A percentile compares a stretch with the other conserved stretches of the same genome.
These are phyloP conservation scores for Gentiana straminea DNA, from an alignment of 257 asterid genomes.

Conservation along the genomic window DNA sequence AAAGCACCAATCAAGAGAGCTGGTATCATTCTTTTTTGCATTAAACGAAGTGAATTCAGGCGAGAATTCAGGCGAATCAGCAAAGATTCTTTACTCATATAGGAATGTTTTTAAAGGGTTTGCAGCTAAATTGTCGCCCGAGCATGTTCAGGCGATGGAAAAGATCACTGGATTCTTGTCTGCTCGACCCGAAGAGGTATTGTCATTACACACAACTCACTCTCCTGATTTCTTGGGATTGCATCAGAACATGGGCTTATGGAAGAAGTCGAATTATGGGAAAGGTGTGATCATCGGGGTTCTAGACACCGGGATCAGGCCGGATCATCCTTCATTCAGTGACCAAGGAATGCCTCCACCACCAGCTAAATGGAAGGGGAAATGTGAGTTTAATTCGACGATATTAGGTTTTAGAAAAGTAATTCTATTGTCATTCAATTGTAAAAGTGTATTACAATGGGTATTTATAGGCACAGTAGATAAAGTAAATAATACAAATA, in stretches of 20 bases:
- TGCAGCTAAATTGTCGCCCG: slow-evolving; percentile 5
- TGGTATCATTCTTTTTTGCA: slow-evolving; percentile 9
- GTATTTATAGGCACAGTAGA: too few relatives aligned
- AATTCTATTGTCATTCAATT: too few relatives aligned
- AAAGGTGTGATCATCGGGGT: slow-evolving; percentile 43
- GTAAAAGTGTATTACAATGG: too few relatives aligned
- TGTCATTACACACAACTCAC: slow-evolving; percentile 5
- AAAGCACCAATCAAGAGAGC: background rate
- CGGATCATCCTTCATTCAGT: slow-evolving; percentile 2
- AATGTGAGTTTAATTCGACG: slow-evolving; percentile 6
- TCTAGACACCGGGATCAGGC: slow-evolving; percentile 24
- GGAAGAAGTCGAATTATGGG: slow-evolving; percentile 38
- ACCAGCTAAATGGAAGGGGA: slow-evolving; percentile 6
- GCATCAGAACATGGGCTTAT: slow-evolving; percentile 18
- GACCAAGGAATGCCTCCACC: slow-evolving; percentile 7
- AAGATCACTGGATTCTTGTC: background rate
- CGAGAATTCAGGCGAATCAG: slow-evolving; percentile 4
- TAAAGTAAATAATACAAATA: too few relatives aligned
- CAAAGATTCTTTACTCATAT: background rate
- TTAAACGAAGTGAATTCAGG: background rate
- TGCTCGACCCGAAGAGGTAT: background rate
- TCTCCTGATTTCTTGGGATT: slow-evolving; percentile 4
- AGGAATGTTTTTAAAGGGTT: slow-evolving; percentile 2
- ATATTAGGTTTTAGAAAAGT: too few relatives aligned
- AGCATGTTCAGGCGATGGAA: slow-evolving; percentile 6